These are phyloP conservation scores for Pleurotus platypus DNA, from an alignment of 768 basidiomycete species.

Conservation along the genomic window DNA sequence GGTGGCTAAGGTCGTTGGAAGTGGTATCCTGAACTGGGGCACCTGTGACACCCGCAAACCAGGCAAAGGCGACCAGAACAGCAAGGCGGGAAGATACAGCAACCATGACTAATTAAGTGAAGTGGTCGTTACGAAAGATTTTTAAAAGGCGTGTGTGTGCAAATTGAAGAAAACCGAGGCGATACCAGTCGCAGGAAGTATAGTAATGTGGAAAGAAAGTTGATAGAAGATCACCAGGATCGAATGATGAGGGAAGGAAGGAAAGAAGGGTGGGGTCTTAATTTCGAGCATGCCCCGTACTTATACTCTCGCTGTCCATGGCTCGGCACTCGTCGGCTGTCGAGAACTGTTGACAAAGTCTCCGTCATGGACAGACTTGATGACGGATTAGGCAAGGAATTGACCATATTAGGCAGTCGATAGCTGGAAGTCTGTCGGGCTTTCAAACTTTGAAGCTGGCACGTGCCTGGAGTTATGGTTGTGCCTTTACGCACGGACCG, in stretches of 20 bases:
- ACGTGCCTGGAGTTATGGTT: no score
- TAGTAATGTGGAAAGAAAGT: conserved; percentile 16
- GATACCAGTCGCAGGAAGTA: conserved; percentile 22
- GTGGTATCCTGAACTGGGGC: conserved; percentile 20
- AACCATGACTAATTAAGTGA: conserved; percentile 38
- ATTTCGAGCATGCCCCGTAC: conserved; percentile 10
- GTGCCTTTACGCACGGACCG: no score
- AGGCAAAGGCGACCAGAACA: conserved; percentile 39
- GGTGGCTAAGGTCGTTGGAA: neutral
- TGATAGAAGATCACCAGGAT: conserved; percentile 52
- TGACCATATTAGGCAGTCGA: neutral
- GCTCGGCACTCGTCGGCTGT: neutral
- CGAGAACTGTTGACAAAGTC: neutral
- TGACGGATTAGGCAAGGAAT: neutral
- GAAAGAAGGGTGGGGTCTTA: conserved; percentile 23
- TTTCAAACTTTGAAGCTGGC: no score
- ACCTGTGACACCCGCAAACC: conserved; percentile 40
- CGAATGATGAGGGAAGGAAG: conserved; percentile 35
- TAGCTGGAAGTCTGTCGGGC: no score
- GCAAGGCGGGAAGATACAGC: conserved; percentile 44
- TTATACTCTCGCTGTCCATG: conserved; percentile 19
- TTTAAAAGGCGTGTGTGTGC: conserved; percentile 14
- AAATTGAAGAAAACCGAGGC: conserved; percentile 11
- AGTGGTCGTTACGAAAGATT: conserved; percentile 11
- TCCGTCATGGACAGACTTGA: no score